Evolutionary conservation across 2,329 filamentous ascomycete species (phyloP), one percentile per base, ranked within the genome.

Genomic region (Thielaviopsis populi): DNA sequence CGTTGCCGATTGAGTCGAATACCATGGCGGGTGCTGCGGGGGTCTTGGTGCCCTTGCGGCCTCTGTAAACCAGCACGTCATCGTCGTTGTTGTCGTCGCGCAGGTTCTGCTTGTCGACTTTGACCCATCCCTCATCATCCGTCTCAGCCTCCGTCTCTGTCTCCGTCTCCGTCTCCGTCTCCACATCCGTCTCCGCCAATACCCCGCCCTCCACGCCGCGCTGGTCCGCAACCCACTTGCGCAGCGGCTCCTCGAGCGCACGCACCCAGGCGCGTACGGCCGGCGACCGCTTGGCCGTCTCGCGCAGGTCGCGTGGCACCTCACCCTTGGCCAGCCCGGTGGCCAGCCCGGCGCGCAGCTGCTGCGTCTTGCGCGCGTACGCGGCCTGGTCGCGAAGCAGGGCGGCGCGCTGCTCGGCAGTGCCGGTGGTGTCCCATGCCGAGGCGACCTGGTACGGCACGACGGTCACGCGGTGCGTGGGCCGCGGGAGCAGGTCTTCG

Each of bases 101-200:
- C 75, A 77, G 89, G 73, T 74, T 82, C 72, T 84, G 86, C 80
- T 76, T 84, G 72, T 70, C 77, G 1, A 89, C 91, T 4, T 95
- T 84, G 72, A 96, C 96, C 11, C 96, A 91, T 68, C 96, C 90
- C 75, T 96, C 90, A 67, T 96, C 91, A 67, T 95, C 90, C 37
- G 74, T 74, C 68, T 82, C 80, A 63, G 76, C 75, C 37, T 75
- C 74, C 17, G 41, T 27, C 7, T 59, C 54, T 7, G 56, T 53
- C n/a, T n/a, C n/a, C n/a, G n/a, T 37, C 13, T 67, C 67, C 24
- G 67, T 67, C 30, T 56, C 53, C 30, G 53, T 37, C 53, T 75
- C 73, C 19, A 43, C n/a, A 42, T 56, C 37, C 10, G 54, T 50
- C 4, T 66, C 67, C 40, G 67, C 67, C 19, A 64, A 59, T 5